Conservation (phyloP, 495 filamentous ascomycete species). For the Hypoxylon fragiforme region DNA sequence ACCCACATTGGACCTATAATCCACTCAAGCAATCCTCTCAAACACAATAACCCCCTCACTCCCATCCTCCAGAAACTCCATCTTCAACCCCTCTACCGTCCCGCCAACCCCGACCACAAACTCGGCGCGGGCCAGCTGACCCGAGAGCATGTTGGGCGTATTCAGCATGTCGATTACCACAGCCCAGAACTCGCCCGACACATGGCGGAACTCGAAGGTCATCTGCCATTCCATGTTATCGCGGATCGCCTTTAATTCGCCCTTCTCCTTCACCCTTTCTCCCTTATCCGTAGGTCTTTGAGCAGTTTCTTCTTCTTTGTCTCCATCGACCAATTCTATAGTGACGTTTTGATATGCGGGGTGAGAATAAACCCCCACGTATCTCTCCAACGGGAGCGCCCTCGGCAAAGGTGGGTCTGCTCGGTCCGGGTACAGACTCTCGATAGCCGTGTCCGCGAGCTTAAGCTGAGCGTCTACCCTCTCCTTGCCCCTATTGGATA, state of each 20-base stretch:
- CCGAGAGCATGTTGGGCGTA: constrained; percentile 19
- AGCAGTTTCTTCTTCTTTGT: no score
- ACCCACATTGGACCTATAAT: no score
- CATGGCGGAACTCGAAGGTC: constrained; percentile 34
- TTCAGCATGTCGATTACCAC: constrained; percentile 31
- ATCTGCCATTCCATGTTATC: constrained; percentile 37
- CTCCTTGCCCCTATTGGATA: constrained; percentile 10
- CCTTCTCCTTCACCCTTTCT: not conserved
- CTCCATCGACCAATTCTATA: constrained; percentile 22
- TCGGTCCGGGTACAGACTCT: constrained; percentile 39
- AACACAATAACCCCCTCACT: constrained; percentile 33
- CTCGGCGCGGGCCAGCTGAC: constrained; percentile 37
- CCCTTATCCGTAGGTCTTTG: no score
- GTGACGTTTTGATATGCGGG: constrained; percentile 47
- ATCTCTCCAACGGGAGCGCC: constrained; percentile 37
- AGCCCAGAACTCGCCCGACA: constrained; percentile 42
- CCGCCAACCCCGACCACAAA: constrained; percentile 46
- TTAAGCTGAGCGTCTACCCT: constrained; percentile 14
- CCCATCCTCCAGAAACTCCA: constrained; percentile 41
- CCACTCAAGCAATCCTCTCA: constrained; percentile 29
- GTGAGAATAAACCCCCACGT: constrained; percentile 49
- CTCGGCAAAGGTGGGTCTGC: constrained; percentile 36
- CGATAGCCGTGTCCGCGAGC: constrained; percentile 32
- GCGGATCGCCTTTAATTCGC: constrained; percentile 31
- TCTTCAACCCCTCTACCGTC: constrained; percentile 35